phyloP scores from a whole-genome alignment of 257 asterid genomes.

The Nyctanthes arbortristis region DNA sequence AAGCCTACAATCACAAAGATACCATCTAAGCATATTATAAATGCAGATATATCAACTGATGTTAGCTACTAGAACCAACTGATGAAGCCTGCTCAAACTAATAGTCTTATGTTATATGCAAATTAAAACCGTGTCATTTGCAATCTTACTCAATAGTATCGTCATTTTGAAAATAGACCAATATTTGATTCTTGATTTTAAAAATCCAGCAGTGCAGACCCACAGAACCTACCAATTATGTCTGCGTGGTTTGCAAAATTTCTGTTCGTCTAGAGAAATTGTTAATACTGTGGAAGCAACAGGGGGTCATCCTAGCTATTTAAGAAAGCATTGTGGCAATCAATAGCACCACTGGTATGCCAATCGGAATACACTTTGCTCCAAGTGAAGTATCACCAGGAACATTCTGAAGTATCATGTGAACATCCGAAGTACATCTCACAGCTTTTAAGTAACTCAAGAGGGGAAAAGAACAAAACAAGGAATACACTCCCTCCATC shows the following conservation, averaged over 20 bases:
- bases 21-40: constrained; percentile 7
- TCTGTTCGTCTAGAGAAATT: not conserved
- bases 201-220: constrained; percentile 5
- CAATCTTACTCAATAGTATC: not conserved
- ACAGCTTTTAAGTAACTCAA: constrained; percentile 5
- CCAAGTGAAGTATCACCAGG: constrained; percentile 5
- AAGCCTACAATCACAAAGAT: constrained; percentile 53
- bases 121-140: not conserved
- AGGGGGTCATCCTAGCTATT: not conserved
- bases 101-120: not conserved
- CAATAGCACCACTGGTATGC: not conserved
- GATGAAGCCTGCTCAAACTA: not conserved
- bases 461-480: constrained; percentile 2
- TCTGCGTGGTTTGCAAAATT: not conserved
- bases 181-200: no score
- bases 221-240: not conserved
- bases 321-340: not conserved
- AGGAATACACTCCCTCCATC: no score
- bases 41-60: not conserved
- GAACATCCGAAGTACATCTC: constrained; percentile 15
- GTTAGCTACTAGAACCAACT: constrained; percentile 6
- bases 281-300: not conserved
- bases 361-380: not conserved
- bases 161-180: not conserved
- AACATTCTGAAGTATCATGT: no score